These are phyloP conservation scores for Samsoniella hepiali DNA, from an alignment of 2,329 filamentous ascomycete genomes.

Conservation along the genomic window DNA sequence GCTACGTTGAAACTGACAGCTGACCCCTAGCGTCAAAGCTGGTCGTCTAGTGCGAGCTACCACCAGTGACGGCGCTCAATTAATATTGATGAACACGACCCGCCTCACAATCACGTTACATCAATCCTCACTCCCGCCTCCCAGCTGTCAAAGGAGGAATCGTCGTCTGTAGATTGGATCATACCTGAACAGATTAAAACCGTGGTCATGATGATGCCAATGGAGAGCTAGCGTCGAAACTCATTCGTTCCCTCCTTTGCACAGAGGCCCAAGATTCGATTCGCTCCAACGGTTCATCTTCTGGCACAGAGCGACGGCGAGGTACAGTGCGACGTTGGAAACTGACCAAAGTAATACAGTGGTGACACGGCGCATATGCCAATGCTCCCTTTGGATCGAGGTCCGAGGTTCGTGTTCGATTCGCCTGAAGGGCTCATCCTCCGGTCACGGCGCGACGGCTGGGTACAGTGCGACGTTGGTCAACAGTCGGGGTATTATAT, in stretches of 20 bases:
- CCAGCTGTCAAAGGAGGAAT: background rate
- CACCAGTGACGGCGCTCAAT: conserved; percentile 3
- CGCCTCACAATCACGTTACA: conserved; percentile 17
- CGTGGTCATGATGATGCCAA: background rate
- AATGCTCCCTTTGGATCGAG: background rate
- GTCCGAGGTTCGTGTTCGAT: background rate
- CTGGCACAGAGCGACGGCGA: background rate
- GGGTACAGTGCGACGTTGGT: background rate
- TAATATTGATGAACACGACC: conserved; percentile 12
- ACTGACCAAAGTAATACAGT: background rate
- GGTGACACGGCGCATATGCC: too few species aligned
- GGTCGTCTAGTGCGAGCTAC: background rate
- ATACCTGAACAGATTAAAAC: background rate
- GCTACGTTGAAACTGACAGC: conserved; percentile 16
- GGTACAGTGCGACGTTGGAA: background rate
- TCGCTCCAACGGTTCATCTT: too few species aligned
- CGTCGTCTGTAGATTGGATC: background rate
- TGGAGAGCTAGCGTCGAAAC: background rate
- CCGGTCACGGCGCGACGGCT: background rate
- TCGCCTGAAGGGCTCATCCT: too few species aligned
- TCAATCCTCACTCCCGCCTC: background rate
- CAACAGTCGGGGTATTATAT: background rate
- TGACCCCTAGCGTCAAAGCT: background rate
- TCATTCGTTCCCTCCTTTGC: background rate
- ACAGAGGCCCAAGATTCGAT: background rate